Conservation (phyloP, 2,329 filamentous ascomycete genomes). For the Beauveria sp. region DNA sequence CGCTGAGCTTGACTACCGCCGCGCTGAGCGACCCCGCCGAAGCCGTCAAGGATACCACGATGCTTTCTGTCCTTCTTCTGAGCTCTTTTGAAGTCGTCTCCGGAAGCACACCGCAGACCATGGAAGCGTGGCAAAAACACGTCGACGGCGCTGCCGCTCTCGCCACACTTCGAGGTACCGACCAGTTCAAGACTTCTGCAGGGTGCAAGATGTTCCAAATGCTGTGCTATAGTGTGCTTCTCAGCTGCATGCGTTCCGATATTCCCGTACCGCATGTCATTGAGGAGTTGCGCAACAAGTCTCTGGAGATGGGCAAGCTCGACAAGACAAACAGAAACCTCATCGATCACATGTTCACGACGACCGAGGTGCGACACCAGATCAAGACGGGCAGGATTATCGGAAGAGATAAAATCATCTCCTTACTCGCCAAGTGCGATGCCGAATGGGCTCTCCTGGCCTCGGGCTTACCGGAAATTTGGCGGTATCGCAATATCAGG, state of each 20-base stretch:
- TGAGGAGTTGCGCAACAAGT: slow-evolving; percentile 36
- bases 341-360: slow-evolving; percentile 35
- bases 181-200: slow-evolving; percentile 37
- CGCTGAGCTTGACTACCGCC: slow-evolving; percentile 41
- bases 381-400: slow-evolving; percentile 32
- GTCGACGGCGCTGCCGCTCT: slow-evolving; percentile 45
- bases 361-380: slow-evolving; percentile 40
- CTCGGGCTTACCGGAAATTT: slow-evolving; percentile 29
- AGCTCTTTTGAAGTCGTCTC: slow-evolving; percentile 48
- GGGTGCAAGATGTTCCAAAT: slow-evolving; percentile 47
- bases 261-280: slow-evolving; percentile 41
- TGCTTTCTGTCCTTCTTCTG: slow-evolving; percentile 47
- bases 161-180: slow-evolving; percentile 39
- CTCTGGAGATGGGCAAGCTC: slow-evolving; percentile 28
- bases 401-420: slow-evolving; percentile 27
- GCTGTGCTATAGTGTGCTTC: slow-evolving; percentile 42
- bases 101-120: slow-evolving; percentile 36
- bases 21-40: slow-evolving; percentile 39
- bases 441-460: slow-evolving; percentile 34
- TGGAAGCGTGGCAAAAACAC: slow-evolving; percentile 46
- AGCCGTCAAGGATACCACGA: slow-evolving; percentile 40
- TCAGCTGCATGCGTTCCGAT: slow-evolving; percentile 43
- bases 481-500: slow-evolving; percentile 35
- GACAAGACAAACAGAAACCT: slow-evolving; percentile 35
- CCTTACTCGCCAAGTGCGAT: slow-evolving; percentile 32